These are phyloP conservation scores for Colletotrichum gigasporum DNA, from an alignment of 2,329 filamentous ascomycete genomes.

Conservation along the genomic window DNA sequence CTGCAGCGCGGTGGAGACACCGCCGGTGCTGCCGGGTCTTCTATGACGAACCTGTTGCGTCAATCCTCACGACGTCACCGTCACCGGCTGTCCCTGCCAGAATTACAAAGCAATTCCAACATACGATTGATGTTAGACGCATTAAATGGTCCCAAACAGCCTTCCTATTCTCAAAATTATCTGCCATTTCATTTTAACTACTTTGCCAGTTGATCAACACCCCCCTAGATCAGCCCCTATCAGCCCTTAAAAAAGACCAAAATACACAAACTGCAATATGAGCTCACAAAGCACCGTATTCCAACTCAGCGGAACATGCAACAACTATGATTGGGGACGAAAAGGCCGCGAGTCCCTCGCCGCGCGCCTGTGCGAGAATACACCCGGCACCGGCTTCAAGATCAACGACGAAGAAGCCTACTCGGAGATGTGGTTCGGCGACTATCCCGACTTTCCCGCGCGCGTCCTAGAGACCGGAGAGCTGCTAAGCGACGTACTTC, in stretches of 20 bases:
- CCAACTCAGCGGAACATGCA: conserved; percentile 56
- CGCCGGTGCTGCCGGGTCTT: background rate
- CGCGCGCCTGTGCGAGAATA: conserved; percentile 71
- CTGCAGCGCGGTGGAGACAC: conserved; percentile 6
- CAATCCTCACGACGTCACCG: conserved; percentile 28
- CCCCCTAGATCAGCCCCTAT: background rate
- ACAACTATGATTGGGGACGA: conserved; percentile 78
- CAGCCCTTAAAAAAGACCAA: no score
- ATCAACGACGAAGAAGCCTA: conserved; percentile 73
- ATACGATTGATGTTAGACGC: background rate
- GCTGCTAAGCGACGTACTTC: conserved; percentile 70
- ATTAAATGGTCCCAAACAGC: background rate
- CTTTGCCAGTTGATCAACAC: background rate
- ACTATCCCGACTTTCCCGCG: conserved; percentile 76
- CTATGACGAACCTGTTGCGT: conserved; percentile 30
- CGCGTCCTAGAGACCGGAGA: conserved; percentile 70
- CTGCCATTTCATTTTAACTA: background rate
- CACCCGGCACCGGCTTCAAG: conserved; percentile 69
- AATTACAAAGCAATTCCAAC: no score
- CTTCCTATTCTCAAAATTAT: background rate
- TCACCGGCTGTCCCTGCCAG: no score
- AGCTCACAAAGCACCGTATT: conserved; percentile 45
- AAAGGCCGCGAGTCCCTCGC: conserved; percentile 72
- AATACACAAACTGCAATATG: conserved; percentile 1
- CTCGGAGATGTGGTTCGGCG: conserved; percentile 79